Base-by-base conservation (phyloP, 1,284 basidiomycete species). In the Austroboletus novae-zelandiae region DNA sequence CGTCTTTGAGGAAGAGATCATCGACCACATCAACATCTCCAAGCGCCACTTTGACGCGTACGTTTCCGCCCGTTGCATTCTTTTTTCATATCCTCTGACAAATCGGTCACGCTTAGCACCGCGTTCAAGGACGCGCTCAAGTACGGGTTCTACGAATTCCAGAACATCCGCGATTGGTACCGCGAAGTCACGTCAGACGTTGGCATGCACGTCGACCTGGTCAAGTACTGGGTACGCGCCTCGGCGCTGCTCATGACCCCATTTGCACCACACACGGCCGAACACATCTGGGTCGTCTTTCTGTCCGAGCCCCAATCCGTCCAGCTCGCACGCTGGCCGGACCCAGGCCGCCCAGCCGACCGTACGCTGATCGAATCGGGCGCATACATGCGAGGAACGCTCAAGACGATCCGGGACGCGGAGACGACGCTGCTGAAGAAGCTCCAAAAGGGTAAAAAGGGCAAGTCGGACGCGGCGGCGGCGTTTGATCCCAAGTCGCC, bases 81-180 rank as follows among this genome's bases (percentile, higher is more conserved):
- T 4, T 34, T 37, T n/a, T 9, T 17, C 31, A 8, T 50, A 31
- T 20, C 37, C 40, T 51, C 25, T 49, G 50, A 40, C 35, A n/a
- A 3, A 5, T 37, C 35, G n/a, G 20, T n/a, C 25, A 17, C 32
- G 18, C 36, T 51, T 56, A 95, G 93, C 29, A 91, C 89, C 57
- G 85, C 93, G 67, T 99, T 92, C 84, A 98, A 98, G 74, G 94
- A 96, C 56, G 94, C 94, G 4, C 73, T 98, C 59, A 98, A 98
- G 73, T 86, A 81, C 56, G 96, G 95, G 46, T 97, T 98, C 75
- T 99, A 96, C 77, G 94, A 98, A 67, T 82, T 97, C 58, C 94
- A 98, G 69, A 88, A 83, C 40, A 80, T 87, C 2, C 88, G 97
- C 45, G 96, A 99, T 70, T 94, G 94, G 86, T 99, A 99, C 72